Percentiles rank a stretch among this genome's conserved stretches.
Evolutionary conservation across 257 asterid genomes (phyloP).

Genomic region (Plantago ovata): DNA sequence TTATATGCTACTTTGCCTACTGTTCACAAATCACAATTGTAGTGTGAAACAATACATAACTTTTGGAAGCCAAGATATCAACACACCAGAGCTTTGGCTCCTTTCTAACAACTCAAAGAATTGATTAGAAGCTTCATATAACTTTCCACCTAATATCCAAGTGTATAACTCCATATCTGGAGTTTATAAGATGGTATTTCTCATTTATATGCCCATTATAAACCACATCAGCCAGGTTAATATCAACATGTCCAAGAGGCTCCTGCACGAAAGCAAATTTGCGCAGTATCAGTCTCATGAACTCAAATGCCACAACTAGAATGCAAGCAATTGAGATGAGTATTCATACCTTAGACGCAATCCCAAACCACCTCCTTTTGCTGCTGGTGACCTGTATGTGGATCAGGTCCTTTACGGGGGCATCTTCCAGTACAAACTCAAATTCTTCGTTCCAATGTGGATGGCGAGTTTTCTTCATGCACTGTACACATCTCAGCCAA

Average conservation of each 20-base stretch:
- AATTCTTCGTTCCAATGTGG: constrained; percentile 84
- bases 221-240: constrained; percentile 63
- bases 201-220: constrained; percentile 66
- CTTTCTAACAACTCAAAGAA: neutral
- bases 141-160: constrained; percentile 76
- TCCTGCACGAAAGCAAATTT: constrained; percentile 39
- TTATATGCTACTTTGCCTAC: too few species aligned
- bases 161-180: constrained; percentile 66
- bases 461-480: constrained; percentile 48
- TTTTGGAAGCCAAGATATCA: too few species aligned
- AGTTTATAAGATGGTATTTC: constrained; percentile 63
- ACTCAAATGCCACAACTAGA: neutral
- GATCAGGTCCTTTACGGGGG: constrained; percentile 60
- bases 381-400: constrained; percentile 66
- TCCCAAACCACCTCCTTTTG: constrained; percentile 49
- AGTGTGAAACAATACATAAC: too few species aligned
- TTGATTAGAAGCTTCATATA: constrained; percentile 29
- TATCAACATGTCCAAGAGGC: constrained; percentile 66
- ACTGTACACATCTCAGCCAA: constrained; percentile 25
- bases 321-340: neutral
- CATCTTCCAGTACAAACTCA: constrained; percentile 65
- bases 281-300: neutral
- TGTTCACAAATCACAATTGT: too few species aligned
- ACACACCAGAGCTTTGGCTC: too few species aligned
- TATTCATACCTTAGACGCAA: constrained; percentile 45